These are phyloP conservation scores for Leptodermis oblonga DNA, from an alignment of 257 asterid species.

Conservation along the genomic window DNA sequence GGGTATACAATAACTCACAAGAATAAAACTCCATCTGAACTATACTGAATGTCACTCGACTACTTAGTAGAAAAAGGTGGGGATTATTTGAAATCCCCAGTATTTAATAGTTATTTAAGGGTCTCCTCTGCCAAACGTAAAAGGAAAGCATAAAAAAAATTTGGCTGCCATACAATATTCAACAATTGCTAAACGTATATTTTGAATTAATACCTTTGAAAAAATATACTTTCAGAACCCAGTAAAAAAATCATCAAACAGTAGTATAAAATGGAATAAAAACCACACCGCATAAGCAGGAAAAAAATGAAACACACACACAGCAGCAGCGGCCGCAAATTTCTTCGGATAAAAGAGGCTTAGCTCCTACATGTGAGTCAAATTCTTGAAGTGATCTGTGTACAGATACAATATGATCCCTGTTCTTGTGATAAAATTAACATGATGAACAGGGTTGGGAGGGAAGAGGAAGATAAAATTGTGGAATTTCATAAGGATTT, in stretches of 20 bases:
- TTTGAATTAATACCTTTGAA: too few relatives aligned
- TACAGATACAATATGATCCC: slow-evolving; percentile 65
- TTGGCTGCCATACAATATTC: too few relatives aligned
- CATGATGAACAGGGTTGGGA: slow-evolving; percentile 72
- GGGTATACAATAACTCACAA: background rate
- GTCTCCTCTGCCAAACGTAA: background rate
- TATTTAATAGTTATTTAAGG: background rate
- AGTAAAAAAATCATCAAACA: too few relatives aligned
- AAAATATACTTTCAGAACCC: too few relatives aligned
- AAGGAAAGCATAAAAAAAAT: too few relatives aligned
- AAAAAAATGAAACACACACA: too few relatives aligned
- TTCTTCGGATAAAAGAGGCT: too few relatives aligned
- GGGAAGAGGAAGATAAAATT: slow-evolving; percentile 91
- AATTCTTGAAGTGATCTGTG: slow-evolving; percentile 72
- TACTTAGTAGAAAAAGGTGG: background rate
- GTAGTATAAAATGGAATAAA: too few relatives aligned
- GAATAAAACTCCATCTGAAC: background rate
- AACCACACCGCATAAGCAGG: too few relatives aligned
- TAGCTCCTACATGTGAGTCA: slow-evolving; percentile 71
- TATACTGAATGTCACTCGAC: background rate
- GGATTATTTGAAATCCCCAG: background rate
- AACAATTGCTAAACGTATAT: too few relatives aligned
- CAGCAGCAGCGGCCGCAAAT: too few relatives aligned
- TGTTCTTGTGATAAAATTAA: slow-evolving; percentile 60
- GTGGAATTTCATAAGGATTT: slow-evolving; percentile 81